phyloP scores from a whole-genome alignment of 108 stramenopile species.

The Skeletonema potamos region DNA sequence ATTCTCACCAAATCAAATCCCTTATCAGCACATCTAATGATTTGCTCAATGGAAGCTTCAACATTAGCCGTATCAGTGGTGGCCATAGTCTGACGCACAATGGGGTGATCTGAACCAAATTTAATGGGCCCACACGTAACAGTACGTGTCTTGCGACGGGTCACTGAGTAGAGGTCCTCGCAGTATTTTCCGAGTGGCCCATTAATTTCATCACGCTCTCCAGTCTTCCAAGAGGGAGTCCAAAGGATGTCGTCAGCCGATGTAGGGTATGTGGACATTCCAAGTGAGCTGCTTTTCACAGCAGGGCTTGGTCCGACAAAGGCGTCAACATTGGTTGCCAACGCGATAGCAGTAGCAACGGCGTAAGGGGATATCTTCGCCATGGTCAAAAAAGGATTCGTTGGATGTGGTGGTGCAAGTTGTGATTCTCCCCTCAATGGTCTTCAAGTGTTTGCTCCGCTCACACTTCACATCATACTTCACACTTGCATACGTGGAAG shows the following conservation, averaged over 20 bases:
- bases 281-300: background rate
- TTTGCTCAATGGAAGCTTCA: slow-evolving; percentile 92
- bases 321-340: slow-evolving; percentile 42
- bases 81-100: slow-evolving; percentile 97
- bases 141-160: slow-evolving; percentile 82
- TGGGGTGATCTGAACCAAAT: slow-evolving; percentile 95
- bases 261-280: slow-evolving; percentile 38
- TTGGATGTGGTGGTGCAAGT: background rate
- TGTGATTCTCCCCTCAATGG: too few species aligned
- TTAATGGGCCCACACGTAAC: slow-evolving; percentile 88
- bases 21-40: slow-evolving; percentile 93
- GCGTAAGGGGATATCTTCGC: slow-evolving; percentile 29
- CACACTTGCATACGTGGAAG: too few species aligned
- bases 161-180: slow-evolving; percentile 70
- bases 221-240: slow-evolving; percentile 87
- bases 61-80: slow-evolving; percentile 96
- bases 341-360: slow-evolving; percentile 35
- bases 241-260: slow-evolving; percentile 68
- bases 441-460: too few species aligned
- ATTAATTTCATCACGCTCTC: slow-evolving; percentile 72
- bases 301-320: slow-evolving; percentile 22
- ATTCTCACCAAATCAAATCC: slow-evolving; percentile 94
- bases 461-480: too few species aligned
- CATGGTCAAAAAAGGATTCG: slow-evolving; percentile 17
- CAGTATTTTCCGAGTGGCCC: slow-evolving; percentile 84